Conservation (phyloP, 345 rosid species). For the Brassica carinata region DNA sequence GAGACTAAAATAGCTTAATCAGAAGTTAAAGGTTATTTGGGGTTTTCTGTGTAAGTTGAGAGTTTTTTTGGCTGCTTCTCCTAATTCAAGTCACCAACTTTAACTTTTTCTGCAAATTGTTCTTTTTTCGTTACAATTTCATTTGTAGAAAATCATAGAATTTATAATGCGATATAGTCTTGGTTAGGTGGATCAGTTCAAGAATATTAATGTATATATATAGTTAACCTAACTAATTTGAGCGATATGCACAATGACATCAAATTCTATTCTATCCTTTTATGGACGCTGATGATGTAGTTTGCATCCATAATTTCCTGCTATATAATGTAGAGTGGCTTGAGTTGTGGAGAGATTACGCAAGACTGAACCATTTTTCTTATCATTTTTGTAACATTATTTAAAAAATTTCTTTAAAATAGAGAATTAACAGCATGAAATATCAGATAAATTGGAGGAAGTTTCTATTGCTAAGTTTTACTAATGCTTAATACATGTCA, state of each 20-base stretch:
- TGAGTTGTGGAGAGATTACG: not conserved
- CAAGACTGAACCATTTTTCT: not conserved
- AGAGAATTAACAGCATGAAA: not conserved
- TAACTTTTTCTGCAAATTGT: not conserved
- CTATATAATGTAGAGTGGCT: not conserved
- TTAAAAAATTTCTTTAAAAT: too few relatives aligned
- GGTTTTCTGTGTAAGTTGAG: too few relatives aligned
- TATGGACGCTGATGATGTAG: constrained; percentile 12
- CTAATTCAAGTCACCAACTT: not conserved
- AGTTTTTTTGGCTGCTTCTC: too few relatives aligned
- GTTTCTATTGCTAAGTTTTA: not conserved
- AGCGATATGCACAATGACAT: not conserved
- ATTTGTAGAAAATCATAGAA: not conserved
- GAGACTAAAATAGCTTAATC: too few relatives aligned
- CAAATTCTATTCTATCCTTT: constrained; percentile 12
- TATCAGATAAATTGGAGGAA: not conserved
- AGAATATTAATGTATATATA: not conserved
- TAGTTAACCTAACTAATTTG: constrained; percentile 3
- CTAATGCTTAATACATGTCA: not conserved
- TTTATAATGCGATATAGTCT: not conserved
- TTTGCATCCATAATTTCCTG: not conserved
- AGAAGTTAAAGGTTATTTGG: too few relatives aligned
- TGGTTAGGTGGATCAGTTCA: not conserved
- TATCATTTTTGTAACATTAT: not conserved
- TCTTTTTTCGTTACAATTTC: not conserved